These are phyloP conservation scores for Pseudocercospora musae DNA, from an alignment of 2,329 filamentous ascomycete genomes.

Conservation along the genomic window DNA sequence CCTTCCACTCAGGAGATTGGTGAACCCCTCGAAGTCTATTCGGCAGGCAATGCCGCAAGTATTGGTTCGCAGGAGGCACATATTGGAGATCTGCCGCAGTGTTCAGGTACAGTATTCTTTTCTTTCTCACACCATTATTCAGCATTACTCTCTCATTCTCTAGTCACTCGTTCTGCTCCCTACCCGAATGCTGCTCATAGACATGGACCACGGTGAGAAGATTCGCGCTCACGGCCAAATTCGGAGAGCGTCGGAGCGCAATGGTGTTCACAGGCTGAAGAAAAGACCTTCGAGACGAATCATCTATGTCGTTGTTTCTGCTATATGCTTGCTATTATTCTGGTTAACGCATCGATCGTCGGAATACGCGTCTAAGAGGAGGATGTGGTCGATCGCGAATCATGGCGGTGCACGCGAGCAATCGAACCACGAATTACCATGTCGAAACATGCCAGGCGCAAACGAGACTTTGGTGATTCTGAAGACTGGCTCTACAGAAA, in stretches of 20 bases:
- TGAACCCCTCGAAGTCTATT: conserved; percentile 1
- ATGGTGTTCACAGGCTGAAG: background rate
- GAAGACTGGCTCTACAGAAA: conserved; percentile 35
- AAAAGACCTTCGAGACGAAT: background rate
- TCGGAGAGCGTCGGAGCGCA: background rate
- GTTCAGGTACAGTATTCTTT: background rate
- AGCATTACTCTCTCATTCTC: background rate
- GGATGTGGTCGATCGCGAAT: background rate
- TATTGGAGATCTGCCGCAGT: background rate
- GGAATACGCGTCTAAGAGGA: background rate
- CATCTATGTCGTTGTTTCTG: background rate
- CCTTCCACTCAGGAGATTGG: background rate
- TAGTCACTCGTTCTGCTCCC: background rate
- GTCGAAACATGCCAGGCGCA: conserved; percentile 30
- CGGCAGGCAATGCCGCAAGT: background rate
- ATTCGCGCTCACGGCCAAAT: background rate
- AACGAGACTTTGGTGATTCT: conserved; percentile 55
- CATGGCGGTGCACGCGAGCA: background rate
- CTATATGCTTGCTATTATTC: background rate
- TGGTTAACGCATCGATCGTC: background rate
- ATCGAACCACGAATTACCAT: conserved; percentile 9
- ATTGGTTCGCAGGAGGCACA: background rate
- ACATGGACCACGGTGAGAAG: conserved; percentile 3
- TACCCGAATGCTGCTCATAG: background rate
- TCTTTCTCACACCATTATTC: background rate